Conservation (phyloP, 805 yeast species). For the Wickerhamomyces subpelliculosus region DNA sequence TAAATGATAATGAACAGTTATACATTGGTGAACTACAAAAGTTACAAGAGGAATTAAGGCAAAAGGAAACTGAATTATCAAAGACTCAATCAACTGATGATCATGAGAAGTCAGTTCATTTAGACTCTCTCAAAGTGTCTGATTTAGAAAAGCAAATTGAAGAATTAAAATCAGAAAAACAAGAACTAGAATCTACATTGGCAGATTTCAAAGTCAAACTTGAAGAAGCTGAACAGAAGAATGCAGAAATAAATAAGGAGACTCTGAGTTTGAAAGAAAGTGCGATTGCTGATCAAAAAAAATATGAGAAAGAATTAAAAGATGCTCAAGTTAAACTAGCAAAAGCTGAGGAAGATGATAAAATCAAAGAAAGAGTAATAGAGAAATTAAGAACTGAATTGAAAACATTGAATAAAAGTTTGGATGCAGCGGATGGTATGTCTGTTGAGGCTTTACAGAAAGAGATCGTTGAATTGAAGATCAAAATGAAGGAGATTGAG, state of each 20-base stretch:
- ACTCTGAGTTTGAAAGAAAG: conserved; percentile 24
- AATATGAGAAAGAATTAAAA: conserved; percentile 1
- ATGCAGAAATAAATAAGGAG: conserved; percentile 17
- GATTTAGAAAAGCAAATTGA: conserved; percentile 20
- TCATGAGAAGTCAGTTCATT: too few relatives aligned
- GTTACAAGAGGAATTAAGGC: conserved; percentile 19
- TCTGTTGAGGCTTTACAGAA: neutral
- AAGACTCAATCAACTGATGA: conserved; percentile 23
- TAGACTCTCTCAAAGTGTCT: too few relatives aligned
- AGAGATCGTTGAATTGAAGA: neutral
- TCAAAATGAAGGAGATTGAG: neutral
- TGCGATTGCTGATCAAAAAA: conserved; percentile 5
- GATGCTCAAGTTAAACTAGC: neutral
- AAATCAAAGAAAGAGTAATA: conserved; percentile 1
- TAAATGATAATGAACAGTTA: conserved; percentile 45
- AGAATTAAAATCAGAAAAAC: conserved; percentile 17
- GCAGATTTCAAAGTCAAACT: conserved; percentile 8
- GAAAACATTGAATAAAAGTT: neutral
- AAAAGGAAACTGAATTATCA: conserved; percentile 1
- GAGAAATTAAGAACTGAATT: neutral
- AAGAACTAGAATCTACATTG: conserved; percentile 16
- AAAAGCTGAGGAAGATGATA: neutral
- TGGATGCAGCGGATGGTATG: too few relatives aligned
- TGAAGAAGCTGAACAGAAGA: too few relatives aligned
- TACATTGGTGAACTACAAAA: conserved; percentile 40